Percentiles rank a stretch among this genome's conserved stretches.
phyloP scores from a whole-genome alignment of 306 rosid genomes.

The Morella rubra region DNA sequence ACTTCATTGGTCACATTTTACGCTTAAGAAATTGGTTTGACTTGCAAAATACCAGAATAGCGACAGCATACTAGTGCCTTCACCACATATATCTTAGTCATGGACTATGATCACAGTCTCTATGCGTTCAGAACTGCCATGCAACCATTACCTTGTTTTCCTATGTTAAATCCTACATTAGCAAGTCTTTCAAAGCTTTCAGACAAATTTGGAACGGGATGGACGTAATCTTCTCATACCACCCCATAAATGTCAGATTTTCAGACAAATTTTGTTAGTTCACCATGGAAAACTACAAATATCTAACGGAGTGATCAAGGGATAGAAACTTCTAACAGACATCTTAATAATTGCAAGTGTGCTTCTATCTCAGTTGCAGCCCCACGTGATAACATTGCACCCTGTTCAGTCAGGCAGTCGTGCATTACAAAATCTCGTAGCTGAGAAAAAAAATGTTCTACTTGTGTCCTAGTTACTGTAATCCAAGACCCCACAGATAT shows the following conservation, averaged over 20 bases:
- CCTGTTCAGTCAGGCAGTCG: conserved; percentile 17
- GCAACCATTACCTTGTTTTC: background rate
- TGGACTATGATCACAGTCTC: background rate
- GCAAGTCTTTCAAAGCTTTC: background rate
- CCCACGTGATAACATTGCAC: conserved; percentile 28
- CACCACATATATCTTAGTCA: background rate
- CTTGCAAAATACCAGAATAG: background rate
- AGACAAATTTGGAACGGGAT: background rate
- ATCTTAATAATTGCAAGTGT: conserved; percentile 22
- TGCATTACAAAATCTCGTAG: background rate
- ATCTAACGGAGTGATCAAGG: conserved; percentile 25
- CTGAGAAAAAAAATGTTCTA: background rate
- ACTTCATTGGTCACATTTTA: background rate
- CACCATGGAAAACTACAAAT: conserved; percentile 24
- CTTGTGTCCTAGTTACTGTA: background rate
- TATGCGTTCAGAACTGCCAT: background rate
- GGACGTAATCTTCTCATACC: conserved; percentile 1
- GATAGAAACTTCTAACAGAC: conserved; percentile 28
- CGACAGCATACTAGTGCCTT: background rate
- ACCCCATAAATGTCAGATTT: background rate
- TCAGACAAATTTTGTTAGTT: background rate
- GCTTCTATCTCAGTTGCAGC: conserved; percentile 31
- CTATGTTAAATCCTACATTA: background rate
- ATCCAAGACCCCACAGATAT: background rate
- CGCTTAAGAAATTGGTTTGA: background rate